A percentile compares a stretch with the other conserved stretches of the same genome.
phyloP scores from a whole-genome alignment of 345 rosid species.

The Hibiscus tridactylites region DNA sequence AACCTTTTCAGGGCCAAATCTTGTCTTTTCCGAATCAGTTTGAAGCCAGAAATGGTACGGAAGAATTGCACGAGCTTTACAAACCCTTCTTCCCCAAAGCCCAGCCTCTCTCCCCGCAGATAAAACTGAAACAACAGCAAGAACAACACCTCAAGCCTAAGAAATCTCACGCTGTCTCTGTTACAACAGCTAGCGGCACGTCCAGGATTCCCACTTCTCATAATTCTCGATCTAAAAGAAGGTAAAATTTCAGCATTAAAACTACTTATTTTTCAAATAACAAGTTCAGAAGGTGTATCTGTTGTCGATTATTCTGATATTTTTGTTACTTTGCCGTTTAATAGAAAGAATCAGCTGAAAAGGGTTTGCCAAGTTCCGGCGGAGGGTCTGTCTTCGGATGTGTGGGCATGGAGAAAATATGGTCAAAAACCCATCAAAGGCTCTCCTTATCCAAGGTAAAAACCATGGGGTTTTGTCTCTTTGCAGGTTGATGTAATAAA shows the following conservation, averaged over 20 bases:
- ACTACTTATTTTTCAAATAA: background rate
- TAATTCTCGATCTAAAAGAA: constrained; percentile 70
- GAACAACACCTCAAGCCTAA: constrained; percentile 12
- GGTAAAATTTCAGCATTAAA: constrained; percentile 25
- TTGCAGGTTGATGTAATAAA: background rate
- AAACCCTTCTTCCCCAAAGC: constrained; percentile 56
- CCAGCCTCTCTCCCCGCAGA: constrained; percentile 16
- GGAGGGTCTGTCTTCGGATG: constrained; percentile 83
- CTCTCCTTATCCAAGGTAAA: constrained; percentile 89
- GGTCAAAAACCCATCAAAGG: constrained; percentile 99
- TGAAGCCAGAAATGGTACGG: constrained; percentile 23
- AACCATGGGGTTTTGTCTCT: background rate
- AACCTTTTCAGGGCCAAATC: constrained; percentile 2
- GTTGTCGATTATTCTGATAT: background rate
- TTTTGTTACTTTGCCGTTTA: background rate
- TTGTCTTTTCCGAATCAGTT: constrained; percentile 22
- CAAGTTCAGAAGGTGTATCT: background rate
- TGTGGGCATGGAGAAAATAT: constrained; percentile 99
- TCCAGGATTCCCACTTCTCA: constrained; percentile 37
- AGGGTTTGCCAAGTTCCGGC: constrained; percentile 90
- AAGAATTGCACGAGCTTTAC: constrained; percentile 64
- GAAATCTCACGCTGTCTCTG: constrained; percentile 20
- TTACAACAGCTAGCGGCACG: constrained; percentile 16
- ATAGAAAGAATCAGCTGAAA: constrained; percentile 82
- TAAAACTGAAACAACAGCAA: constrained; percentile 30